A percentile compares a stretch with the other conserved stretches of the same genome.
phyloP scores from a whole-genome alignment of 192 early-diverging fungal genomes.

The Spinellus fusiger region DNA sequence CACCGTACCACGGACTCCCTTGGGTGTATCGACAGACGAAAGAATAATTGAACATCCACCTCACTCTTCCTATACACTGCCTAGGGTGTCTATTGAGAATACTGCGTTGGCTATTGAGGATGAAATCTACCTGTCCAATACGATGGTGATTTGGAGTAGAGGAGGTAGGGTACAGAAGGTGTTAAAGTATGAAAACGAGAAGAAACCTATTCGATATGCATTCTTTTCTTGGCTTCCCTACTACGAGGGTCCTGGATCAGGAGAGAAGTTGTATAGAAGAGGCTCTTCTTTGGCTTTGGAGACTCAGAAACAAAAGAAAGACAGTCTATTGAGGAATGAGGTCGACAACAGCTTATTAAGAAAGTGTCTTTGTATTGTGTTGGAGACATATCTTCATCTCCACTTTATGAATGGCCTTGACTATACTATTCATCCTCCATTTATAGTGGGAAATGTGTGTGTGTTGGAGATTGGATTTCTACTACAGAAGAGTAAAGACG shows the following conservation, averaged over 20 bases:
- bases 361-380: conserved; percentile 2
- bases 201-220: neutral
- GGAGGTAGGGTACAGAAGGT: neutral
- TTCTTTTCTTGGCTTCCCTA: conserved; percentile 10
- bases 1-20: too few species aligned
- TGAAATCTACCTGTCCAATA: conserved; percentile 3
- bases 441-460: neutral
- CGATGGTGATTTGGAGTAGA: conserved; percentile 8
- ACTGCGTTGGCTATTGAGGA: neutral
- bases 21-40: too few species aligned
- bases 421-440: neutral
- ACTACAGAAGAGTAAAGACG: too few species aligned
- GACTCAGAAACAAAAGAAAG: neutral
- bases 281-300: neutral
- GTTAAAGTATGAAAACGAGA: neutral
- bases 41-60: too few species aligned
- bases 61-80: too few species aligned
- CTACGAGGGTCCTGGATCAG: neutral
- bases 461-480: neutral
- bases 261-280: neutral
- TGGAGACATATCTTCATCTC: neutral
- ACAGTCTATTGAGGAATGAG: neutral
- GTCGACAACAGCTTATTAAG: too few species aligned
- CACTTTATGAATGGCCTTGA: neutral
- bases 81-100: neutral